Base-by-base conservation (phyloP, 78 protist species). In the Speleostelium caveatum region DNA sequence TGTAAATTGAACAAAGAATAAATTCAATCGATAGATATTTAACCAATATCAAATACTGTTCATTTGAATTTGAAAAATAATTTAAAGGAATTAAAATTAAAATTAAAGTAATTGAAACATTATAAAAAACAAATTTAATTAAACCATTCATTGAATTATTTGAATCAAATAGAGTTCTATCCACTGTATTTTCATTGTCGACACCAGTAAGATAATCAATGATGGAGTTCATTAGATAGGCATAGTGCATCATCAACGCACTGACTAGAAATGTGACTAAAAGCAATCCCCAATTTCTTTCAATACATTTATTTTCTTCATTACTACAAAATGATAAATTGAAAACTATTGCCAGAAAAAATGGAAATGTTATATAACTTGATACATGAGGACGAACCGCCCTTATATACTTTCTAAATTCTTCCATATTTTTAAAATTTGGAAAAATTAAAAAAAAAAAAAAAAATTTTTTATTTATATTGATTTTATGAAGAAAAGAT, bases 81-180 rank as follows among this genome's bases (percentile, higher is more conserved):
- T 60, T 3, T 30, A 60, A 30, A 16, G 67, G 67, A 32, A 28
- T 30, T 10, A 28, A 26, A 60, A 2, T 30, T 60, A 22, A 60
- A 30, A 60, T n/a, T 30, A 28, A 8, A 30, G 30, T 28, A 16
- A 60, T 60, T 32, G 67, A 60, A 24, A 60, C 3, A 10, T 30
- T 60, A 10, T 3, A 4, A 0, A 60, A 60, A 60, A 33, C 24
- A 32, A 30, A 60, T 60, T 60, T 60, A 60, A 14, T n/a, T 60
- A 60, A 60, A 60, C 30, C 67, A 60, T 38, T 38, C 19, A 60
- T n/a, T 8, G 67, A 28, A 60, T 60, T 60, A 60, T 28, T 28
- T 28, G 67, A 28, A 60, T 60, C 67, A 32, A 60, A 60, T 60
- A 60, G 30, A 0, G 67, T 60, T 60, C 67, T 60, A 60, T 60